Evolutionary conservation across 1,284 basidiomycete genomes (phyloP), one percentile per base, ranked within the genome.

Genomic region (Cryptococcus sp.): DNA sequence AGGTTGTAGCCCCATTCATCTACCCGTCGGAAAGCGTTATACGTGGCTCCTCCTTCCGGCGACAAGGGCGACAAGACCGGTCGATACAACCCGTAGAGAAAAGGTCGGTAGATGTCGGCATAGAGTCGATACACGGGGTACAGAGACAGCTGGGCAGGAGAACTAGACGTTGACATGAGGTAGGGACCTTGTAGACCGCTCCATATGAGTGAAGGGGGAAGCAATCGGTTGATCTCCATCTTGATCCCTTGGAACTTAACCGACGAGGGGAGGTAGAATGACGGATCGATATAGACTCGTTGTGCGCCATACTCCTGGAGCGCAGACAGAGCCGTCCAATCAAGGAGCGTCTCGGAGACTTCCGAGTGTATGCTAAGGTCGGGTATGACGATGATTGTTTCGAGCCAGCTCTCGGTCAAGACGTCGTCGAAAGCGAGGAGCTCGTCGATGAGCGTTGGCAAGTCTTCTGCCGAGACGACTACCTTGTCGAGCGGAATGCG

Each of bases 61-160:
- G 18, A n/a, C 11, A 37, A 4, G 19, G 7, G 9, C 6, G 10
- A 31, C 4, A 31, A 25, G n/a, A 10, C 10, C 10, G 28, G 43
- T 4, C 34, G 39, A 28, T 60, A 60, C 9, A 56, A 39, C 5
- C 58, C 58, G n/a, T 16, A 28, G 2, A 51, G 26, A 41, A 60
- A 60, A 0, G 58, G 47, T 23, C 47, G 45, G 34, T 50, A 58
- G 16, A 21, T 42, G 33, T 60, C 56, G 1, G 49, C 18, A 23
- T 60, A 53, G 3, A 60, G 42, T 32, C 50, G 42, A 22, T 47
- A 58, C 11, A 60, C 56, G 0, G 53, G 53, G 16, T 41, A 58
- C 0, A 58, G 54, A 3, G 47, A 25, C 10, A 52, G 19, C 10
- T 42, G 6, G 12, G 14, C 19, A 6, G 5, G 2, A 5, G 6